Evolutionary conservation across 331 rosid species (phyloP).

Genomic region (Arachis monticola): DNA sequence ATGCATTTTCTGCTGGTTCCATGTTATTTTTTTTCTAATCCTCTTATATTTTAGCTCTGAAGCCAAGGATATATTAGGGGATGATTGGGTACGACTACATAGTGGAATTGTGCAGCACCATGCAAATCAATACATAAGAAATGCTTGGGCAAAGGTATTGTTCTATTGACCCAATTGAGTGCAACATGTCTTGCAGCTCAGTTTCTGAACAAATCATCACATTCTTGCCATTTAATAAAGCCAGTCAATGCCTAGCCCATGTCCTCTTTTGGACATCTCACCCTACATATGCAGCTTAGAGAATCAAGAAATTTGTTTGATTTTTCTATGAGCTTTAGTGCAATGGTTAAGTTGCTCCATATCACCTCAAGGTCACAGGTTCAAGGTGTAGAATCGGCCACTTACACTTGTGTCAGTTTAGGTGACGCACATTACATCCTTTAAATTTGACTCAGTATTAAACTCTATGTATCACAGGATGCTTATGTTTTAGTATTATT

Average conservation of each 20-base stretch:
- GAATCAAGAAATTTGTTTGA: background rate
- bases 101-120: slow-evolving; percentile 91
- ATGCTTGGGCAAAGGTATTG: slow-evolving; percentile 89
- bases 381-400: too few relatives aligned
- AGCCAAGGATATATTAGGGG: slow-evolving; percentile 98
- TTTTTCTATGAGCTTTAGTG: background rate
- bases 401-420: too few relatives aligned
- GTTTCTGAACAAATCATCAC: too few relatives aligned
- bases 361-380: too few relatives aligned
- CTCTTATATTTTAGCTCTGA: slow-evolving; percentile 69
- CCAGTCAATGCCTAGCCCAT: background rate
- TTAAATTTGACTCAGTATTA: background rate
- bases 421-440: too few relatives aligned
- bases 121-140: slow-evolving; percentile 96
- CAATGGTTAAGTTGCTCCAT: background rate
- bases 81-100: slow-evolving; percentile 97
- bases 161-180: slow-evolving; percentile 27
- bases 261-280: background rate
- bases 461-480: background rate
- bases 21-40: slow-evolving; percentile 22
- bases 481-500: background rate
- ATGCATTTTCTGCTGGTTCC: slow-evolving; percentile 17
- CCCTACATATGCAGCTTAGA: background rate
- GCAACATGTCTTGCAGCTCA: background rate
- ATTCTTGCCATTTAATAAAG: background rate